Evolutionary conservation across 257 asterid genomes (phyloP).

Genomic region (Solanum appendiculatum): DNA sequence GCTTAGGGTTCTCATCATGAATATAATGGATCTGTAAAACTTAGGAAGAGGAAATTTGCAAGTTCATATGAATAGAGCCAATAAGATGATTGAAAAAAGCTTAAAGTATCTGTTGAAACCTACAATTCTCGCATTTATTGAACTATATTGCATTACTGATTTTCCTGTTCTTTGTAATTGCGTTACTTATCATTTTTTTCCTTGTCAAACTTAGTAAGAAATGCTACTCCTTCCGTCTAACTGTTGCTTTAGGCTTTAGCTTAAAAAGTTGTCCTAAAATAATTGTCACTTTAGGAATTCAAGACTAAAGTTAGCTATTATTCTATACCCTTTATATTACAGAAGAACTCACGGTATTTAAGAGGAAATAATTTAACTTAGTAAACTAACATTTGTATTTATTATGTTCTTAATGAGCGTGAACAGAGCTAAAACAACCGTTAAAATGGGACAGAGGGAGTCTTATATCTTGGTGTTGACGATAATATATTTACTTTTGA

Average conservation of each 20-base stretch:
- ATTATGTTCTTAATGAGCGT: background rate
- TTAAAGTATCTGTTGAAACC: background rate
- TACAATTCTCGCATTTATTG: background rate
- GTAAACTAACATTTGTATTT: background rate
- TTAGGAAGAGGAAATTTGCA: background rate
- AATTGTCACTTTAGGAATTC: no score
- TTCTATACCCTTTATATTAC: background rate
- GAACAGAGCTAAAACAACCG: background rate
- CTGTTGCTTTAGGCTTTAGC: background rate
- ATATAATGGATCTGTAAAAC: background rate
- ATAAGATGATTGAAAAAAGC: background rate
- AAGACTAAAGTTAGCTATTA: background rate
- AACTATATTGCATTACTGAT: background rate
- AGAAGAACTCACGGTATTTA: background rate
- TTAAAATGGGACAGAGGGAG: background rate
- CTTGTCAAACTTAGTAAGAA: background rate
- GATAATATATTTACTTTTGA: background rate
- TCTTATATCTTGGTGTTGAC: background rate
- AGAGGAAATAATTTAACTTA: background rate
- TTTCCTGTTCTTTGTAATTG: background rate
- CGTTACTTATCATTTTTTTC: background rate
- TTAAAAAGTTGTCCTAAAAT: no score
- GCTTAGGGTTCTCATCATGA: background rate
- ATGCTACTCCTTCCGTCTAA: background rate
- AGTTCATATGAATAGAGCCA: background rate